Base-by-base conservation (phyloP, 345 rosid genomes). In the Syzygium aromaticum region DNA sequence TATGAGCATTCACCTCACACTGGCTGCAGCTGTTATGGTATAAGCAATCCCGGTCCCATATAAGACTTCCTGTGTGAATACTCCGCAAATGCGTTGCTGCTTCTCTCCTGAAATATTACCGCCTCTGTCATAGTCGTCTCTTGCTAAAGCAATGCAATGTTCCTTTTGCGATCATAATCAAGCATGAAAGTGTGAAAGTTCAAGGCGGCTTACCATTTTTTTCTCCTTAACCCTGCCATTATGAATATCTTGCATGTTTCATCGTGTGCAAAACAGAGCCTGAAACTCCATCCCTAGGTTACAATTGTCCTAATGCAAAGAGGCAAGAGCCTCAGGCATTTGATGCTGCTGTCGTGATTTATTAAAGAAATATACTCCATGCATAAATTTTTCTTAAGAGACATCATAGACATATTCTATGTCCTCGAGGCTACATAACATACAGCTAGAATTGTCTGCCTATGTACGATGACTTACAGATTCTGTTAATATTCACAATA, bases 21-120 rank as follows among this genome's bases (percentile, higher is more conserved):
- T 92, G 86, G 61, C 86, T 56, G 94, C 91, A 77, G 94, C 86
- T 40, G 96, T 92, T 52, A 94, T 88, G 52, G 88, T 87, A 85
- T 92, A 92, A 56, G 94, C 94, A 86, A 94, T 57, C 84, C 86
- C 90, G 5, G 51, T 51, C 77, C 96, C 96, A 57, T 54, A 90
- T 54, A 94, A 85, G 89, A 92, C 87, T 78, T 87, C 92, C 25
- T 92, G 88, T 8, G 86, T 90, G 54, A 94, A 33, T 5, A 90
- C 53, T n/a, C 89, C 92, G 67, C 94, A 89, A 16, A 90, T 87
- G 23, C 51, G n/a, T 77, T 90, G 87, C 52, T 64, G 86, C 90
- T 61, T 92, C 56, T 91, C 92, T 51, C 95, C 96, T 92, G 91
- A 54, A 87, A 67, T 28, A 21, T 8, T 8, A 33, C 46, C 6